Evolutionary conservation across 164 flowering plant genomes (phyloP).

Genomic region (Litsea cubeba): DNA sequence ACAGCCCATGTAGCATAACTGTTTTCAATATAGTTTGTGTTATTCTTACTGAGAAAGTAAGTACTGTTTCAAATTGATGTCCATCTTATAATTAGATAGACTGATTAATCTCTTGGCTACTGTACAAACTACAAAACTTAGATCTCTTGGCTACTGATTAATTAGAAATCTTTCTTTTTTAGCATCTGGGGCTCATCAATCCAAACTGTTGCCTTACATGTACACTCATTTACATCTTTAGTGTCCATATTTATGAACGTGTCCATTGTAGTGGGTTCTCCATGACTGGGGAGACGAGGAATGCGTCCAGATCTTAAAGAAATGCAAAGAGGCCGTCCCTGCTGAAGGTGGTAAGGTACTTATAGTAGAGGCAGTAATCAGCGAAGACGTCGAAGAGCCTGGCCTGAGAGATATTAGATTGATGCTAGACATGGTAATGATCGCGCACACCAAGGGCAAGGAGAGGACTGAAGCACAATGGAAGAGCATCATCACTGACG

Average conservation of each 20-base stretch:
- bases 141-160: no score
- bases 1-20: no score
- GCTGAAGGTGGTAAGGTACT: slow-evolving; percentile 53
- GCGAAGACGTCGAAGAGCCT: slow-evolving; percentile 18
- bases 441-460: slow-evolving; percentile 16
- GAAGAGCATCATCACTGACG: background rate
- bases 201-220: no score
- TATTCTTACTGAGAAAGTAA: no score
- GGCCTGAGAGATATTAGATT: slow-evolving; percentile 29
- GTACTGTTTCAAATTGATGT: no score
- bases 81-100: no score
- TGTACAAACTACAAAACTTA: no score
- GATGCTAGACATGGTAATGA: slow-evolving; percentile 61
- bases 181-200: no score
- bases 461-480: slow-evolving; percentile 7
- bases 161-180: no score
- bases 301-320: slow-evolving; percentile 48
- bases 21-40: no score
- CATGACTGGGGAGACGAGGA: slow-evolving; percentile 77
- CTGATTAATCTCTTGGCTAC: no score
- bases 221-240: background rate
- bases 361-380: slow-evolving; percentile 49
- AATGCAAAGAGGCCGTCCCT: slow-evolving; percentile 47
- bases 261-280: slow-evolving; percentile 40
- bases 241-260: background rate